Evolutionary conservation across 306 rosid species (phyloP), one percentile per base, ranked within the genome.

Genomic region (Lathyrus oleraceus): DNA sequence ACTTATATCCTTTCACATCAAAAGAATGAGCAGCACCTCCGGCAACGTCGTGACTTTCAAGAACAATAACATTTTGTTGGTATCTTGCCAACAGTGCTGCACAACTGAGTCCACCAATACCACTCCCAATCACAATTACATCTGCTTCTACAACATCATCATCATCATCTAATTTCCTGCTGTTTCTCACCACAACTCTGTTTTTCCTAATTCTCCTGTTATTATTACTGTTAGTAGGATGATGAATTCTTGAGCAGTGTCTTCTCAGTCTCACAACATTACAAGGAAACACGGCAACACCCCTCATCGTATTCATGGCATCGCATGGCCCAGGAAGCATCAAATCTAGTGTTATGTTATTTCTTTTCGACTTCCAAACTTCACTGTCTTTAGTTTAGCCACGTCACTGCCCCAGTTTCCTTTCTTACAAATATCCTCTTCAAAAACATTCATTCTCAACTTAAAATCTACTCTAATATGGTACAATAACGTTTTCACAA

Each of bases 21-120:
- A 89, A 93, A 10, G 96, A 90, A 70, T 90, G 98, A 30, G 98
- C 98, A 54, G 96, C 98, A 20, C 98, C 96, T 0, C 96, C 98
- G 4, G 98, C 84, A 10, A 65, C 67, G 71, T 93, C 94, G 48
- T 93, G 96, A 76, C 97, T 90, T 79, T 93, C 98, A 35, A 93
- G 19, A 12, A 93, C 89, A 7, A 93, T 58, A 64, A 93, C 98
- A 70, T 93, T 91, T 69, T 90, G 71, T 72, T 79, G 74, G 66
- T 93, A 93, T 77, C 97, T 77, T 16, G 97, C 98, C 44, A 90
- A 76, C 12, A 93, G 89, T 62, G 96, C 87, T 15, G 81, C 96
- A 53, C 98, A 90, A 15, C 94, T 86, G 19, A 93, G 73, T 30
- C 98, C 98, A 2, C 85, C 98, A 61, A 93, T 82, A 6, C 97